Conservation (phyloP, 1,284 basidiomycete genomes). For the Boletus subluridellus region DNA sequence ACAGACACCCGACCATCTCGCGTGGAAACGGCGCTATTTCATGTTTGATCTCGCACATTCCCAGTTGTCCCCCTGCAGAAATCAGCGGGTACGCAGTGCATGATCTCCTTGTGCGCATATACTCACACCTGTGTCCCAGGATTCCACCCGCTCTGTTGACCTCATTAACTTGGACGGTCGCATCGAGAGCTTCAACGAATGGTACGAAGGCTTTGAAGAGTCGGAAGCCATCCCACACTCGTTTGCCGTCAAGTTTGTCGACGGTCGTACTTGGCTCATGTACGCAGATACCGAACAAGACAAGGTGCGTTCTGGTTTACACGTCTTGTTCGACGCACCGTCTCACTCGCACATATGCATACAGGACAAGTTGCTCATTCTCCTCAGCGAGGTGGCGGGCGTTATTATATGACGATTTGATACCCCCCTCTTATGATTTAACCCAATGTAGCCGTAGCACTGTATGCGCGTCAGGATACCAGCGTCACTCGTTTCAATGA, state of each 20-base stretch:
- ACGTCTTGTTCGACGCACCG: not conserved
- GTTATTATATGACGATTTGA: conserved; percentile 25
- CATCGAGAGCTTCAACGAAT: conserved; percentile 54
- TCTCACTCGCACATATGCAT: conserved; percentile 12
- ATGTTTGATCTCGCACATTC: conserved; percentile 48
- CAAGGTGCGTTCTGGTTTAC: conserved; percentile 45
- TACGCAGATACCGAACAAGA: conserved; percentile 65
- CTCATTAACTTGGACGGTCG: conserved; percentile 46
- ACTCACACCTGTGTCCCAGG: conserved; percentile 36
- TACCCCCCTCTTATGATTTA: conserved; percentile 9
- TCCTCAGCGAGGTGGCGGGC: conserved; percentile 33
- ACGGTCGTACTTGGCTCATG: conserved; percentile 54
- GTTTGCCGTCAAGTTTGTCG: conserved; percentile 62
- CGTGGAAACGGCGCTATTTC: conserved; percentile 67
- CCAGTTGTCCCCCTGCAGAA: conserved; percentile 51
- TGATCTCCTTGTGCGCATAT: not conserved
- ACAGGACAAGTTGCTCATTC: conserved; percentile 30
- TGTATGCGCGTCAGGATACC: conserved; percentile 15
- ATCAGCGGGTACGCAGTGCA: conserved; percentile 45
- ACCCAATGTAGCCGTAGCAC: conserved; percentile 22
- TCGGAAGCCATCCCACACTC: conserved; percentile 66
- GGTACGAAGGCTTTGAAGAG: conserved; percentile 71
- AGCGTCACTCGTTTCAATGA: conserved; percentile 9
- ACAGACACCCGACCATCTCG: conserved; percentile 51
- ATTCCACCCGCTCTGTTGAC: conserved; percentile 47